Percentiles rank a stretch among this genome's conserved stretches.
Conservation (phyloP, 208 protist species). For the Crithidia brevicula region DNA sequence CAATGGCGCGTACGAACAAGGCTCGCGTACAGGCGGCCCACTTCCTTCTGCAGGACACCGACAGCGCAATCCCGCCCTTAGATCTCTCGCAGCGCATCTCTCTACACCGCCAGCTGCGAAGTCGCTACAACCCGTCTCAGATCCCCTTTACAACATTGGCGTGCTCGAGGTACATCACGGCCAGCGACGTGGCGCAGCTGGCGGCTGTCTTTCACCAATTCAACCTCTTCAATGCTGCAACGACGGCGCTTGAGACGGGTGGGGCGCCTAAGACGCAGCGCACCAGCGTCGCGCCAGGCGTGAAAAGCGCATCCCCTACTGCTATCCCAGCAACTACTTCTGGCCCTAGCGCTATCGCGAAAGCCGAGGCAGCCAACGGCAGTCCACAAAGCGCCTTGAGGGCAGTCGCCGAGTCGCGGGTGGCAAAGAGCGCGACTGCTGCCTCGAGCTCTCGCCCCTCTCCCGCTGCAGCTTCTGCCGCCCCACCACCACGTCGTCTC, state of each 20-base stretch:
- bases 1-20: constrained; percentile 30
- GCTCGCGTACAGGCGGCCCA: constrained; percentile 55
- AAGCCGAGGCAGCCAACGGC: no score
- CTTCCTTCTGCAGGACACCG: constrained; percentile 37
- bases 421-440: no score
- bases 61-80: constrained; percentile 30
- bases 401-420: no score
- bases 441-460: no score
- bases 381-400: no score
- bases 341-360: no score
- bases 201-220: constrained; percentile 47
- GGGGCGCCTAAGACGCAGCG: background rate
- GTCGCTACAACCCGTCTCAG: constrained; percentile 79
- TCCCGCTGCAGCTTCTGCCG: background rate
- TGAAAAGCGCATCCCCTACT: background rate
- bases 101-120: constrained; percentile 62
- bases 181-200: constrained; percentile 51
- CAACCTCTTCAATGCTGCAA: constrained; percentile 34
- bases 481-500: background rate
- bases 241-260: background rate
- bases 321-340: background rate
- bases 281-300: background rate
- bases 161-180: constrained; percentile 58
- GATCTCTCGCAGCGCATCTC: constrained; percentile 40
- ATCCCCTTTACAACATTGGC: constrained; percentile 62